Percentiles rank a stretch among this genome's conserved stretches.
These are phyloP conservation scores for slime mould (Dictyostelium discoideum) DNA, from an alignment of 78 protist species.

Conservation along the genomic window dicty_2.7 NC_007088.5:6413001-6413500, in stretches of 20 bases:
- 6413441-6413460: background rate
- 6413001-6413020: slow-evolving; percentile 50
- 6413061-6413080: background rate
- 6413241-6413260: background rate
- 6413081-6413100: slow-evolving; percentile 1
- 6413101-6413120: background rate
- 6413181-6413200: background rate
- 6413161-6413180: background rate
- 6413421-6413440: background rate
- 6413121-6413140: background rate
- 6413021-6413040: slow-evolving; percentile 60
- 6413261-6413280: slow-evolving; percentile 1
- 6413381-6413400: slow-evolving; percentile 1
- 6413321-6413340: background rate
- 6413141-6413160: no score
- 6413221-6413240: background rate
- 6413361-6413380: background rate
- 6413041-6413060: slow-evolving; percentile 57
- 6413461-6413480: background rate
- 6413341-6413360: background rate
- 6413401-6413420: background rate
- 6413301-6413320: background rate
- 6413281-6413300: background rate
- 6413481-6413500: background rate
- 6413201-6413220: background rate